Percentiles rank a stretch among this genome's conserved stretches.
Conservation (phyloP, 2,329 filamentous ascomycete genomes). For the Alternaria conjuncta region DNA sequence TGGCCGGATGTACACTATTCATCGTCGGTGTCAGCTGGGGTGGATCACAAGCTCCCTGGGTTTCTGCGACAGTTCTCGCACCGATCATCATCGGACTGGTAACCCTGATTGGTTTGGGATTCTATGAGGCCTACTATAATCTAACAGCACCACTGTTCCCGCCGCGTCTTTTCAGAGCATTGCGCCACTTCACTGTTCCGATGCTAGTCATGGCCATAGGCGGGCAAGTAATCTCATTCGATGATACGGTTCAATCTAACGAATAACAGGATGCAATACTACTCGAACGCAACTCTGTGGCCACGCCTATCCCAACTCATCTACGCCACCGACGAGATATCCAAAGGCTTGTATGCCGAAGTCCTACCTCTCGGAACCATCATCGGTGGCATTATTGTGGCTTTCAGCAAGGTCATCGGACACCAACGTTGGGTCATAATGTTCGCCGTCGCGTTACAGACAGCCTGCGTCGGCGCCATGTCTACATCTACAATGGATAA, state of each 20-base stretch:
- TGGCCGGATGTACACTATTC: conserved; percentile 38
- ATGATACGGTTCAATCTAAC: accelerated
- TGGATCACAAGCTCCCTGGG: conserved; percentile 34
- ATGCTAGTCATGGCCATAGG: conserved; percentile 42
- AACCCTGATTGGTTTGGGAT: conserved; percentile 31
- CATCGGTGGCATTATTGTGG: conserved; percentile 37
- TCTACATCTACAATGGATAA: conserved; percentile 34
- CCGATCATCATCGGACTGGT: conserved; percentile 36
- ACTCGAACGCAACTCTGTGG: conserved; percentile 40
- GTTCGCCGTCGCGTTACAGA: conserved; percentile 35
- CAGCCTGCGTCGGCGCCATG: conserved; percentile 36
- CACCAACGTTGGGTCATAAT: conserved; percentile 39
- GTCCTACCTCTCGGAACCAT: conserved; percentile 36
- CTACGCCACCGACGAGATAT: conserved; percentile 37
- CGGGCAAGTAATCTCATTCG: conserved; percentile 4
- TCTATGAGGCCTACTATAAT: conserved; percentile 35
- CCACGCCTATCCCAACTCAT: conserved; percentile 34
- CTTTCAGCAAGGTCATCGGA: conserved; percentile 36
- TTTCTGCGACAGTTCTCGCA: conserved; percentile 27
- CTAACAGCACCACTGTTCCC: conserved; percentile 38
- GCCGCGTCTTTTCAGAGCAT: conserved; percentile 36
- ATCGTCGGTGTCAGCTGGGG: conserved; percentile 41
- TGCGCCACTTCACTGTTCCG: conserved; percentile 36
- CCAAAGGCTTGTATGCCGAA: conserved; percentile 35
- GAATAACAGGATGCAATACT: conserved; percentile 29